phyloP scores from a whole-genome alignment of 1,284 basidiomycete genomes.

The Apiotrichum siamense region DNA sequence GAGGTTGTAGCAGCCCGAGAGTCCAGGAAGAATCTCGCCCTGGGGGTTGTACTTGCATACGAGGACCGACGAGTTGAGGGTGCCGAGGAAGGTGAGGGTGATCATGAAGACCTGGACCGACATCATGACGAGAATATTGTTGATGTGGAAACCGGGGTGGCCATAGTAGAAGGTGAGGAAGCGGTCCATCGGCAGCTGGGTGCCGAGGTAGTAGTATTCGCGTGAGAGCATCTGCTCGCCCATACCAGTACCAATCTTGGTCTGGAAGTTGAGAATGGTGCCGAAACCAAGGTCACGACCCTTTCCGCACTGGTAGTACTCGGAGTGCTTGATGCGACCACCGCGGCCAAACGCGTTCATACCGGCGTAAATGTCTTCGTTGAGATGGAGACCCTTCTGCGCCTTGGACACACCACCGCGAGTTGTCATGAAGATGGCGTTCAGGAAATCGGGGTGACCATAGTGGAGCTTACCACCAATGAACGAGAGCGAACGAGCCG shows the following conservation, averaged over 20 bases:
- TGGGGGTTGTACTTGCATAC: conserved; percentile 70
- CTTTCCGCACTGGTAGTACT: conserved; percentile 97
- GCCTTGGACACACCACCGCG: conserved; percentile 98
- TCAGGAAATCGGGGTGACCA: conserved; percentile 96
- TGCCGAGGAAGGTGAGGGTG: conserved; percentile 82
- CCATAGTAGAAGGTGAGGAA: conserved; percentile 99
- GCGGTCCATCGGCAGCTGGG: conserved; percentile 95
- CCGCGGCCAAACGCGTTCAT: conserved; percentile 98
- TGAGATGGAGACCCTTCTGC: conserved; percentile 94
- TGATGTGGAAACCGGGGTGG: conserved; percentile 99
- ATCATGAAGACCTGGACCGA: conserved; percentile 90
- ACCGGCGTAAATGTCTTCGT: conserved; percentile 99
- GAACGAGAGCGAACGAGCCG: conserved; percentile 90
- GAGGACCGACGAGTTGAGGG: conserved; percentile 69
- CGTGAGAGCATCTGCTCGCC: conserved; percentile 98
- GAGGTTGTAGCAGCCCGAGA: conserved; percentile 86
- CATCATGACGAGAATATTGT: conserved; percentile 96
- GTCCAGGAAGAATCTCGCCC: conserved; percentile 65
- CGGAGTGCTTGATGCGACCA: conserved; percentile 96
- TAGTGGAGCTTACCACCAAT: conserved; percentile 99
- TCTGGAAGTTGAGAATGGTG: conserved; percentile 98
- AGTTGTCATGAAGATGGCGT: conserved; percentile 96
- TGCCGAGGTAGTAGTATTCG: conserved; percentile 98
- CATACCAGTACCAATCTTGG: conserved; percentile 99
- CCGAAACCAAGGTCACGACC: conserved; percentile 98